phyloP scores from a whole-genome alignment of 768 basidiomycete genomes.

The Podaxis sp. region DNA sequence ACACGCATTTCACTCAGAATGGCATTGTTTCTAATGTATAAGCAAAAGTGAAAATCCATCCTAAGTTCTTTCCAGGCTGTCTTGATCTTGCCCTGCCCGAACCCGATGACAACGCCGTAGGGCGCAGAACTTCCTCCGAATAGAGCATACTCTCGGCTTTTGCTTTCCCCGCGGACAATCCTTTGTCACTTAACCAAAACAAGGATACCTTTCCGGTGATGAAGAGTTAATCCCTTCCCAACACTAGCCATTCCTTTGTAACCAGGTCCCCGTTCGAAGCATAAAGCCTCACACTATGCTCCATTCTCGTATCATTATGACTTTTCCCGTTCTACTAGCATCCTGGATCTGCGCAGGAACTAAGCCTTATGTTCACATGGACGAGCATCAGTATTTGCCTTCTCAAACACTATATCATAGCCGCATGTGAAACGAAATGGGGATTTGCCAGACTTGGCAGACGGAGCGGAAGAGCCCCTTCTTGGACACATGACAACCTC shows the following conservation, averaged over 20 bases:
- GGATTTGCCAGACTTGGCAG: not conserved
- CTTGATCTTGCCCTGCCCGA: not conserved
- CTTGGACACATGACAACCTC: not conserved
- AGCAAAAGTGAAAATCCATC: not conserved
- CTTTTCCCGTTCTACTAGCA: not conserved
- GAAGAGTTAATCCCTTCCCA: not conserved
- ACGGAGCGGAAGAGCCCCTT: not conserved
- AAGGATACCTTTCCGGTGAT: not conserved
- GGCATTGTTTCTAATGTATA: not conserved
- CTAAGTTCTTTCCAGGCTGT: not conserved
- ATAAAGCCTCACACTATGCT: not conserved
- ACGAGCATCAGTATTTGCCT: not conserved
- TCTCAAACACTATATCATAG: not conserved
- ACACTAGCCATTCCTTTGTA: not conserved
- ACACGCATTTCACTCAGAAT: not conserved
- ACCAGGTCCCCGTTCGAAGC: not conserved
- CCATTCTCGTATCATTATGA: too few relatives aligned
- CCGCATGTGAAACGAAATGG: not conserved
- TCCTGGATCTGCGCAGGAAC: not conserved
- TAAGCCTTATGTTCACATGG: not conserved
- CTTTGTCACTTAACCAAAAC: not conserved
- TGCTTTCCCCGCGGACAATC: not conserved
- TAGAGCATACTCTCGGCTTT: not conserved
- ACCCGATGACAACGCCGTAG: not conserved
- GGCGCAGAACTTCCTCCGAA: not conserved